Evolutionary conservation across 257 asterid genomes (phyloP).

Genomic region (Salvia rosmarinus): DNA sequence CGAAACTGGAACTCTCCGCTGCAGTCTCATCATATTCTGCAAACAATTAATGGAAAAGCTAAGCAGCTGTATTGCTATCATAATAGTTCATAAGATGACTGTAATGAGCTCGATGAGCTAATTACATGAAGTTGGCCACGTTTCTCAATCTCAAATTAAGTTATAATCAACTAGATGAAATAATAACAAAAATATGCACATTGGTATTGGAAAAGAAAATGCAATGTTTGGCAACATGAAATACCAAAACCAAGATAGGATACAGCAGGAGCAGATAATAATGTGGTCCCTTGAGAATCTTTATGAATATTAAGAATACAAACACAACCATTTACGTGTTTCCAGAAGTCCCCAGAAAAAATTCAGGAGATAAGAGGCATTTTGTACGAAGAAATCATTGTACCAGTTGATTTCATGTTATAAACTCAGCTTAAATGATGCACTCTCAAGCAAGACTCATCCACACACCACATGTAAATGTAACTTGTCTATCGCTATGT

Average conservation of each 20-base stretch:
- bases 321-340: neutral
- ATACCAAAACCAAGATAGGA: neutral
- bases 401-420: neutral
- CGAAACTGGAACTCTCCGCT: constrained; percentile 48
- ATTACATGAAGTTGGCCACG: neutral
- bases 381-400: neutral
- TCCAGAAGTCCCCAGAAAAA: neutral
- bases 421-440: neutral
- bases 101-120: too few relatives aligned
- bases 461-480: neutral
- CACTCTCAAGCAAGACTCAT: neutral
- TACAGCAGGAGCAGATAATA: neutral
- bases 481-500: neutral
- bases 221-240: neutral
- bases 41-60: constrained; percentile 20
- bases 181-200: neutral
- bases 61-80: neutral
- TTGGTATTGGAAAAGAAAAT: neutral
- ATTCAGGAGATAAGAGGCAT: neutral
- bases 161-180: neutral
- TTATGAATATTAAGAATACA: neutral
- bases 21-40: constrained; percentile 74
- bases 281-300: neutral
- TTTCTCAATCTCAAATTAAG: neutral
- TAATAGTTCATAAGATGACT: neutral